Evolutionary conservation across 192 early-diverging fungal species (phyloP), one percentile per base, ranked within the genome.

Genomic region (Coemansia sp.): DNA sequence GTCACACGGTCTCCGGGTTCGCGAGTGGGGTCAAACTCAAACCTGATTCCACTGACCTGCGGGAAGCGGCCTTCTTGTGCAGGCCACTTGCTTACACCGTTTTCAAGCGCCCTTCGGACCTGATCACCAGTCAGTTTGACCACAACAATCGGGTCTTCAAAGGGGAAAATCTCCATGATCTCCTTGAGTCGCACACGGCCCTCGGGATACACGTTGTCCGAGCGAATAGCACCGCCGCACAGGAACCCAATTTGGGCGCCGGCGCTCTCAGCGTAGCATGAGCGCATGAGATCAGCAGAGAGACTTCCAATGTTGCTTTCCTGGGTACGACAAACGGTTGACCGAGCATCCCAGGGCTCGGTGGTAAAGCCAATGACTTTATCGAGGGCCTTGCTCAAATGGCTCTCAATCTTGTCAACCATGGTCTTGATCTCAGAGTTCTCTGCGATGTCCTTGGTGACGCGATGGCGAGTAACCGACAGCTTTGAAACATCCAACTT

Each of bases 51-150:
- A 44, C 82, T 81, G 20, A 86, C 59, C 29, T 86, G 79, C 5
- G 84, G 85, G 41, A 87, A 87, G 23, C 85, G 51, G 7, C 85
- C 85, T 25, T 87, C 85, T 46, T 85, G 83, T 14, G 76, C 80
- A 6, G 85, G 85, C 59, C 78, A 82, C 69, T 78, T 80, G 40
- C 81, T 82, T 19, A 87, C 66, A 33, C 78, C 67, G 52, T 81
- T 86, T 47, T 87, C 84, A 25, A 87, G 50, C 0, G 81, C 85
- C 8, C 78, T 72, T 42, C 78, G 77, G 40, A 86, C 53, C 51
- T 86, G 80, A 23, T 72, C 65, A 5, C 85, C 85, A 2, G 81
- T 83, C 17, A 87, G 39, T 30, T 52, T 45, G 14, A 87, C 65
- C 9, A 87, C 84, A 2, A 87, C 80, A 1, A 80, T 50, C 6